These are phyloP conservation scores for barrel medic (Medicago truncatula) DNA, from an alignment of 306 rosid genomes.

Conservation along the genomic window MtrunA17r5.0-ANR NC_053044.1:53140001-53140500, in stretches of 20 bases:
- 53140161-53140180: slow-evolving; percentile 25
- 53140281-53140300: slow-evolving; percentile 81
- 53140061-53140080: slow-evolving; percentile 50
- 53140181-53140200: background rate
- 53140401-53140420: slow-evolving; percentile 86
- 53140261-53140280: slow-evolving; percentile 87
- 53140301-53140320: slow-evolving; percentile 86
- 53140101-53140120: slow-evolving; percentile 90
- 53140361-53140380: slow-evolving; percentile 89
- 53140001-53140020: background rate
- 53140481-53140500: no score
- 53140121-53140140: slow-evolving; percentile 90
- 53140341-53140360: slow-evolving; percentile 88
- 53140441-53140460: background rate
- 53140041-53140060: background rate
- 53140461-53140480: background rate
- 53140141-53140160: slow-evolving; percentile 78
- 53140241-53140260: slow-evolving; percentile 55
- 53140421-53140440: slow-evolving; percentile 84
- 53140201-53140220: no score
- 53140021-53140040: background rate
- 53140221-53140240: background rate
- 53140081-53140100: slow-evolving; percentile 73
- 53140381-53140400: slow-evolving; percentile 90
- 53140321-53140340: slow-evolving; percentile 81